phyloP scores from a whole-genome alignment of 2,329 filamentous ascomycete species.

The Paracoccidioides brasiliensis region DNA sequence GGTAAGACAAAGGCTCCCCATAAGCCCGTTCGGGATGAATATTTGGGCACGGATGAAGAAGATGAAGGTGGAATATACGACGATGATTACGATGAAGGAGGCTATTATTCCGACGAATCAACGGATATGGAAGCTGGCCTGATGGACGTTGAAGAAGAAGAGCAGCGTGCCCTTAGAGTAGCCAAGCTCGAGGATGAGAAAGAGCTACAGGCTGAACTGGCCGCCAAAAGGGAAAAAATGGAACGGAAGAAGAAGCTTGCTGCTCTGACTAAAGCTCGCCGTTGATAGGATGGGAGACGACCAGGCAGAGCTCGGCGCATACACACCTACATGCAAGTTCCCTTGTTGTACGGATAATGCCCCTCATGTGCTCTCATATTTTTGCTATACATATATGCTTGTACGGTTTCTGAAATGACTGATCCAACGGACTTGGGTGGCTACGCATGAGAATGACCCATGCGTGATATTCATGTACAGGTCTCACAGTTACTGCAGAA shows the following conservation, averaged over 20 bases:
- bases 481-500: background rate
- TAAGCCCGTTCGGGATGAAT: slow-evolving; percentile 26
- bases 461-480: background rate
- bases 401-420: background rate
- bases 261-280: slow-evolving; percentile 24
- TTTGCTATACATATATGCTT: background rate
- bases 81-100: slow-evolving; percentile 20
- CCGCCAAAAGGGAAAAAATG: slow-evolving; percentile 35
- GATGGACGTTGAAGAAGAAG: slow-evolving; percentile 34
- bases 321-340: background rate
- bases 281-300: slow-evolving; percentile 10
- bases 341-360: too few relatives aligned
- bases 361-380: background rate
- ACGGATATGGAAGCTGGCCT: slow-evolving; percentile 41
- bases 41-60: slow-evolving; percentile 36
- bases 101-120: slow-evolving; percentile 33
- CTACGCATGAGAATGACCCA: background rate
- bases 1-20: slow-evolving; percentile 4
- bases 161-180: slow-evolving; percentile 26
- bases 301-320: background rate
- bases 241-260: slow-evolving; percentile 32
- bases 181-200: slow-evolving; percentile 36
- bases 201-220: slow-evolving; percentile 31
- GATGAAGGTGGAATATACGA: slow-evolving; percentile 32
- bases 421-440: background rate